Percentiles rank a stretch among this genome's conserved stretches.
phyloP scores from a whole-genome alignment of 1,139 yeast genomes.

The Hyphopichia buzzinii region DNA sequence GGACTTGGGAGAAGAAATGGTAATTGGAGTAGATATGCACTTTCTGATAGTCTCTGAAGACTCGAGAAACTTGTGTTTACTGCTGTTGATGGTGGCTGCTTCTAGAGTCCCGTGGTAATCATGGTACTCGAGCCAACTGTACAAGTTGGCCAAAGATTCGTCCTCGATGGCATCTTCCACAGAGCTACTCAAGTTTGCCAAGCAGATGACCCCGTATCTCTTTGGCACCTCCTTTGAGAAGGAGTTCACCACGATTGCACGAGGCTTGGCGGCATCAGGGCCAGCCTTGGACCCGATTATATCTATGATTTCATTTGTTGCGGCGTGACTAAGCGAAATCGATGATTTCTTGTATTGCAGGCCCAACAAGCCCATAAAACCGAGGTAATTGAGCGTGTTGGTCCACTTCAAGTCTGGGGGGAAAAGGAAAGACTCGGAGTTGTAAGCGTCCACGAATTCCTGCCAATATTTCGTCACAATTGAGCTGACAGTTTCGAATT shows the following conservation, averaged over 20 bases:
- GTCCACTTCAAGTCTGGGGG: constrained; percentile 36
- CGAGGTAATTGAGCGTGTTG: constrained; percentile 33
- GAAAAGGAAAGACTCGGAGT: constrained; percentile 20
- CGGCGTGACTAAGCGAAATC: constrained; percentile 17
- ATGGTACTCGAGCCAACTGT: constrained; percentile 33
- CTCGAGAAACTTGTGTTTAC: constrained; percentile 17
- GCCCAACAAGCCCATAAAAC: constrained; percentile 34
- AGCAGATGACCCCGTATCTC: constrained; percentile 32
- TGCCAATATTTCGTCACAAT: constrained; percentile 28
- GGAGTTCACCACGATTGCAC: constrained; percentile 28
- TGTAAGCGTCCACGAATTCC: constrained; percentile 27
- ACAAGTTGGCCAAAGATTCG: constrained; percentile 21
- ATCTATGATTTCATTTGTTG: constrained; percentile 19
- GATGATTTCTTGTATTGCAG: constrained; percentile 30
- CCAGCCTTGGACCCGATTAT: constrained; percentile 8
- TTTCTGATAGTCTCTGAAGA: constrained; percentile 7
- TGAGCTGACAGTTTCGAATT: constrained; percentile 15
- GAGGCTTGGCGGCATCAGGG: constrained; percentile 12
- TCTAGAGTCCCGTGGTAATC: constrained; percentile 31
- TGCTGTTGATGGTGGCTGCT: constrained; percentile 14
- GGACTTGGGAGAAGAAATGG: neutral
- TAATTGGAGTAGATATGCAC: constrained; percentile 1
- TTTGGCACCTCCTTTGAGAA: constrained; percentile 26
- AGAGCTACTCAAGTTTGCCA: constrained; percentile 11
- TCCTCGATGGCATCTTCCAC: constrained; percentile 6